phyloP scores from a whole-genome alignment of 352 stramenopile species.

The Pythium oligandrum region DNA sequence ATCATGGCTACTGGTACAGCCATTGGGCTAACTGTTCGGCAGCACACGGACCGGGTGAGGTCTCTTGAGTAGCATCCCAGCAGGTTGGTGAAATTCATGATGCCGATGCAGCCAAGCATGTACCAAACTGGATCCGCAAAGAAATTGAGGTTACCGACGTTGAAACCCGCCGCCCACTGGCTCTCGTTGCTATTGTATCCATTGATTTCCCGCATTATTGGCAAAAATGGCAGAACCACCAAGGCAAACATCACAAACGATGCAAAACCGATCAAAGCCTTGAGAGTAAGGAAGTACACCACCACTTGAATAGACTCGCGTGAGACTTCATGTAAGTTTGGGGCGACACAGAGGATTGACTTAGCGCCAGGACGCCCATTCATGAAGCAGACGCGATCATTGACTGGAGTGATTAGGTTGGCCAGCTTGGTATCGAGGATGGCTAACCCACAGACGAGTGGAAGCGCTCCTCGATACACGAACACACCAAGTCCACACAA shows the following conservation, averaged over 20 bases:
- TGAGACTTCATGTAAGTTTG: background rate
- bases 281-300: slow-evolving; percentile 37
- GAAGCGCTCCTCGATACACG: slow-evolving; percentile 1
- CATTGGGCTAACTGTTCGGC: no score
- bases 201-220: slow-evolving; percentile 20
- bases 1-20: no score
- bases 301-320: slow-evolving; percentile 10
- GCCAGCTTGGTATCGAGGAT: slow-evolving; percentile 3
- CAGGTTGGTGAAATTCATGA: background rate
- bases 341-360: background rate
- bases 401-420: slow-evolving; percentile 3
- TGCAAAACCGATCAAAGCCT: slow-evolving; percentile 22
- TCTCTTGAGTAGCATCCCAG: no score
- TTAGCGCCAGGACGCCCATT: background rate
- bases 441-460: background rate
- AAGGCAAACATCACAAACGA: slow-evolving; percentile 17
- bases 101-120: slow-evolving; percentile 4
- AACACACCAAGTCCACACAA: slow-evolving; percentile 5
- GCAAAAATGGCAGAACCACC: slow-evolving; percentile 15
- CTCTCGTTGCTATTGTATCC: slow-evolving; percentile 3
- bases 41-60: no score
- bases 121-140: slow-evolving; percentile 6
- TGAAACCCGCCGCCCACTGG: background rate
- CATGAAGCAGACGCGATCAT: background rate
- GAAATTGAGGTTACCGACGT: slow-evolving; percentile 12